Conservation (phyloP, 768 basidiomycete genomes). For the Lactifluus volemus region DNA sequence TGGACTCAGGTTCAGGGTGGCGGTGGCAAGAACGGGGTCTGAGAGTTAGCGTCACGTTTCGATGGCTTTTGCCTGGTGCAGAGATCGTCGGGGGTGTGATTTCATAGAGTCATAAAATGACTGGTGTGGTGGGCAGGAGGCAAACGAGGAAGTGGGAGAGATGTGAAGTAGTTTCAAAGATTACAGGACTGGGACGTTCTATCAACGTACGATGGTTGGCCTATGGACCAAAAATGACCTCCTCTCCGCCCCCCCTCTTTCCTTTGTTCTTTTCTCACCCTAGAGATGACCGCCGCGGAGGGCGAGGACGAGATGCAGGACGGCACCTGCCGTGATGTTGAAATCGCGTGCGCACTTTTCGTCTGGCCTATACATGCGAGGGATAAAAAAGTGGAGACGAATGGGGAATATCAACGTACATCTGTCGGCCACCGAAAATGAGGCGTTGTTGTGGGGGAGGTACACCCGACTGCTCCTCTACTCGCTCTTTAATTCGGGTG, state of each 20-base stretch:
- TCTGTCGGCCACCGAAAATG: constrained; percentile 87
- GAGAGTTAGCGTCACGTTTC: constrained; percentile 75
- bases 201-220: constrained; percentile 10
- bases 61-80: constrained; percentile 81
- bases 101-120: not conserved
- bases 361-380: constrained; percentile 52
- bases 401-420: constrained; percentile 44
- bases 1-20: not conserved
- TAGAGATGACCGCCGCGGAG: constrained; percentile 67
- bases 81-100: constrained; percentile 48
- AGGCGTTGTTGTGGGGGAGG: constrained; percentile 93
- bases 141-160: not conserved
- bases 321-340: constrained; percentile 76
- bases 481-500: constrained; percentile 90
- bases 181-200: constrained; percentile 10
- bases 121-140: not conserved
- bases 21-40: constrained; percentile 43
- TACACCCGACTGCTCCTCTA: constrained; percentile 97
- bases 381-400: not conserved
- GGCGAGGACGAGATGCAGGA: constrained; percentile 91
- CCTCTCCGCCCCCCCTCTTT: not conserved
- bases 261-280: constrained; percentile 10
- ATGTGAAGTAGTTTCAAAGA: not conserved
- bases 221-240: not conserved
- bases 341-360: constrained; percentile 84